Percentiles rank a stretch among this genome's conserved stretches.
Conservation (phyloP, 208 protist genomes). For the Entamoeba dispar region DNA sequence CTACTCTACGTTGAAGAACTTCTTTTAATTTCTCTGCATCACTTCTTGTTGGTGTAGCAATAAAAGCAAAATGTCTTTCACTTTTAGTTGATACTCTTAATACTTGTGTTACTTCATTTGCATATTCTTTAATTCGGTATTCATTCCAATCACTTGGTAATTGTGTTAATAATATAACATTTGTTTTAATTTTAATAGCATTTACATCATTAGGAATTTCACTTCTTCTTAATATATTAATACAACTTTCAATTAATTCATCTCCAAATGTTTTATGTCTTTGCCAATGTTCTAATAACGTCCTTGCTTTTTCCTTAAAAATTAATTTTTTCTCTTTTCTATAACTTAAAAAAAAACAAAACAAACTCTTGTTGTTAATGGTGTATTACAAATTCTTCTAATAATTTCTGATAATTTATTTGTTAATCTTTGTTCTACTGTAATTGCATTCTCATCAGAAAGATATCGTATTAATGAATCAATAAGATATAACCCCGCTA, state of each 20-base stretch:
- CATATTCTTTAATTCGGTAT: neutral
- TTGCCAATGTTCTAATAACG: neutral
- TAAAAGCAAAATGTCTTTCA: neutral
- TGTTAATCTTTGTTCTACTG: neutral
- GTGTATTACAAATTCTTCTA: neutral
- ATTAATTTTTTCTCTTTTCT: too few relatives aligned
- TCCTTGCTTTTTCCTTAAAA: neutral
- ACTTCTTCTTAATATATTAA: neutral
- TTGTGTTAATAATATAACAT: neutral
- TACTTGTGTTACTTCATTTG: neutral
- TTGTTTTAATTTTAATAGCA: neutral
- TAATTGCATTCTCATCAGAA: neutral
- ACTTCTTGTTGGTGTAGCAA: neutral
- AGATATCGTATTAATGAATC: neutral
- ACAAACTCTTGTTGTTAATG: neutral
- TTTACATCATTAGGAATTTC: neutral
- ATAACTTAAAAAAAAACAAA: too few relatives aligned
- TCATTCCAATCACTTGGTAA: neutral
- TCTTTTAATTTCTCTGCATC: neutral
- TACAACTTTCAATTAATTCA: neutral
- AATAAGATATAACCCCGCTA: neutral
- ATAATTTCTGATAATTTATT: neutral
- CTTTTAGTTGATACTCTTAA: neutral
- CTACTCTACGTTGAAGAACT: neutral
- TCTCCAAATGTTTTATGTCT: neutral